Base-by-base conservation (phyloP, 441 rosid genomes). In the Cnidoscolus chayamansa region DNA sequence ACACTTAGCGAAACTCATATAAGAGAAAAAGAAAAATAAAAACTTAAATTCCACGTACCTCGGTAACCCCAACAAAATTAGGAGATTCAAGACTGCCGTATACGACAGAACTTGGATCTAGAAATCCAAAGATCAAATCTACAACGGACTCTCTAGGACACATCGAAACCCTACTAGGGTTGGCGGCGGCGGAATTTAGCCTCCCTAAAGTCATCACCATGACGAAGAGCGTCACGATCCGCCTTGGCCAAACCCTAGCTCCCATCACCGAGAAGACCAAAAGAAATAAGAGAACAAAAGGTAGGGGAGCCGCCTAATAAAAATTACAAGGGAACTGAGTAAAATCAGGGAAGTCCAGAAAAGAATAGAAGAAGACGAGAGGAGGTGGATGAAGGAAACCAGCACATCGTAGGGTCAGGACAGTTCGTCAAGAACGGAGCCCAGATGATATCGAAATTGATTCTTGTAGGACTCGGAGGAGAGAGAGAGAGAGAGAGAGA, bases 51-150 rank as follows among this genome's bases (percentile, higher is more conserved):
- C 1, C 20, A 55, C 16, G 5, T 84, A 93, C 98, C 96, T 93
- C 94, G 17, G 83, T 83, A 71, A 91, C 88, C 12, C 85, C 80
- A 66, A 81, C 50, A 51, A 84, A 79, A 65, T 40, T 37, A 74
- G 80, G 68, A 74, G 80, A 86, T 32, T 75, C 78, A 72, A 51
- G 25, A 58, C 19, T 57, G 37, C 30, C 74, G 71, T 55, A 73
- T 68, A 74, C 54, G 32, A 62, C 74, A 73, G 87, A 91, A 68
- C 37, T 62, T 20, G 70, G 83, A 80, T 89, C 81, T 60, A 76
- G 80, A 75, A 87, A 82, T 76, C 81, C 80, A 63, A 86, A 82
- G 84, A 86, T 80, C 77, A 84, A 85, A 73, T 86, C 92, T 32
- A 67, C 48, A 45, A 73, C 49, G 47, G 89, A 73, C 69, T 63